Base-by-base conservation (phyloP, 257 asterid species). In the Gentiana straminea region DNA sequence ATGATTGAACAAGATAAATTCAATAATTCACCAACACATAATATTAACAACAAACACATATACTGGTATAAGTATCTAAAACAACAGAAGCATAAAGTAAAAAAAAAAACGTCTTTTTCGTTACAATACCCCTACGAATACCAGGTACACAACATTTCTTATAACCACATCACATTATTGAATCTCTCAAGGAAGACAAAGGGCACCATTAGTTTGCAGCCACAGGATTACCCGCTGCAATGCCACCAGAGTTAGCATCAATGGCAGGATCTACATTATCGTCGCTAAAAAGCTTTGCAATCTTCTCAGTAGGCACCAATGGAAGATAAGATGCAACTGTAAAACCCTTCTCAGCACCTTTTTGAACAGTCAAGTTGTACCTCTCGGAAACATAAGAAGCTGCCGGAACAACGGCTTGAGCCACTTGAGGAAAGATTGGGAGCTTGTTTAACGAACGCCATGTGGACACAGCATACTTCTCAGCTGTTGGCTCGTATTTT, bases 401-500 rank as follows among this genome's bases (percentile, higher is more conserved):
- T 0, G 87, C 77, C 0, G 98, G 98, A 15, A 65, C 80, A 32
- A 91, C 83, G 0, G 79, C 91, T 66, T 78, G 84, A 45, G 89
- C 89, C 49, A 83, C 81, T 45, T 47, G 78, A 39, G 93, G 90
- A 68, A 91, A 81, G 24, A 84, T 71, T 0, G 96, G 98, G 15
- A 87, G 78, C 74, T 62, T 79, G 43, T 83, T 84, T 56, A 91
- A 64, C 3, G 89, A 70, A 34, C 60, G 78, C 95, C 95, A 91
- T 0, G 90, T 77, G 0, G 81, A 68, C 0, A 72, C 71, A 0
- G 94, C 96, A n/a, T 81, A 84, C 33, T 75, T 81, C 94, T 84
- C 95, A 0, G 95, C 98, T 32, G 83, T 74, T 0, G 92, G 96
- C 61, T 91, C 96, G 0, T 83, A 91, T 68, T 87, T 87, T 59